Evolutionary conservation across 2,329 filamentous ascomycete genomes (phyloP), one percentile per base, ranked within the genome.

Genomic region (Cladosporium phlei): DNA sequence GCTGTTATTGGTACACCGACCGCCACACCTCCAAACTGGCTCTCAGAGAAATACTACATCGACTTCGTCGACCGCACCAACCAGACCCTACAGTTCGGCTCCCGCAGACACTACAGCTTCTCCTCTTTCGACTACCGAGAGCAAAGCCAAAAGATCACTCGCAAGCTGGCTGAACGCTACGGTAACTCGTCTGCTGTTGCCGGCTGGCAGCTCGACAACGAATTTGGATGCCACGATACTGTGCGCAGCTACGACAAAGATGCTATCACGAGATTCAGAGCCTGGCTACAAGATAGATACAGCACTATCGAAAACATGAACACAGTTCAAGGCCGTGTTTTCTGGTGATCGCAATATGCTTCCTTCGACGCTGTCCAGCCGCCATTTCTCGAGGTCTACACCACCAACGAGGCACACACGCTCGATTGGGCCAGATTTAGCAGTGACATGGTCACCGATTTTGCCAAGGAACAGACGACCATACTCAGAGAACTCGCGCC

Each of bases 211-310:
- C 45, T 58, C 3, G 55, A 58, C 40, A 58, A 57, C 17, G 55
- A 58, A 34, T 58, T 58, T 37, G 55, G 55, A 25, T 58, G 55
- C 20, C 55, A 58, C 34, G 54, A 56, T 29, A 58, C 55, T 2
- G 55, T 58, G 1, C 47, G 54, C 6, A 52, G 52, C 33, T 58
- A 58, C 33, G 55, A 58, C 22, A 47, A 54, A 8, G 51, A 58
- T 20, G 55, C 55, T n/a, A 52, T 52, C 11, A 52, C 24, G 6
- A 50, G 55, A n/a, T 58, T 56, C 39, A 44, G 54, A 21, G 45
- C 46, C 2, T 58, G 55, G 55, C 35, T 58, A 4, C n/a, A 54
- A 34, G 22, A 52, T n/a, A 58, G 55, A n/a, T 58, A 58, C 25
- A 42, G 21, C 1, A 56, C 54, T 8, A 55, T 58, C 35, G 55